Evolutionary conservation across 352 stramenopile genomes (phyloP), one percentile per base, ranked within the genome.

Genomic region (Phytophthora multivora): DNA sequence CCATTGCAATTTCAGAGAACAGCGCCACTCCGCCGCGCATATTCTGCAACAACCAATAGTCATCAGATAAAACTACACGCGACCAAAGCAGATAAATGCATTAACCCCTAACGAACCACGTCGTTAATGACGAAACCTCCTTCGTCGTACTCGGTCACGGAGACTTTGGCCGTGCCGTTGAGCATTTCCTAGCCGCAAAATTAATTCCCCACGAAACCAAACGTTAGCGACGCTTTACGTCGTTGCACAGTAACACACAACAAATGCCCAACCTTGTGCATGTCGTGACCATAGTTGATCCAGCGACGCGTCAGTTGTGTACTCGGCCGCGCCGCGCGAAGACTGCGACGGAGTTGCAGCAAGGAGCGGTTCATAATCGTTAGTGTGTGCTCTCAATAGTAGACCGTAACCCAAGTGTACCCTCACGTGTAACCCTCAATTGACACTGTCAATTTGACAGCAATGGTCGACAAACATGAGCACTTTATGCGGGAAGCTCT

Each of bases 241-340:
- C 35, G 18, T 15, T 10, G 41, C 35, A 21, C 16, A 25, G 15
- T 15, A 55, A 4, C 21, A 16, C 49, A 19, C 23, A 40, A 10
- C 1, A 19, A 26, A 18, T 12, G 12, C 9, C 58, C 9, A 28
- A 86, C 79, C 66, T 89, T 84, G 66, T 95, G 86, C 73, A 95
- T 79, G 62, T 95, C 86, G 50, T 95, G 86, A 5, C 86, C 86
- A 45, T 95, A 95, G 71, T 91, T 90, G 49, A 95, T 90, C 56
- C 64, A 71, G 1, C 82, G 78, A 33, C 66, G 62, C 54, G 70
- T 73, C 26, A 71, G 40, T 33, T 45, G 51, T 26, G 28, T 47
- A 56, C 39, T 45, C 5, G 51, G 53, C 28, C 54, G 53, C 40
- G 38, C 35, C 13, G 43, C 31, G 54, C 45, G 58, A 9, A 68